Base-by-base conservation (phyloP, 1,139 yeast genomes). In the Suhomyces taliae region DNA sequence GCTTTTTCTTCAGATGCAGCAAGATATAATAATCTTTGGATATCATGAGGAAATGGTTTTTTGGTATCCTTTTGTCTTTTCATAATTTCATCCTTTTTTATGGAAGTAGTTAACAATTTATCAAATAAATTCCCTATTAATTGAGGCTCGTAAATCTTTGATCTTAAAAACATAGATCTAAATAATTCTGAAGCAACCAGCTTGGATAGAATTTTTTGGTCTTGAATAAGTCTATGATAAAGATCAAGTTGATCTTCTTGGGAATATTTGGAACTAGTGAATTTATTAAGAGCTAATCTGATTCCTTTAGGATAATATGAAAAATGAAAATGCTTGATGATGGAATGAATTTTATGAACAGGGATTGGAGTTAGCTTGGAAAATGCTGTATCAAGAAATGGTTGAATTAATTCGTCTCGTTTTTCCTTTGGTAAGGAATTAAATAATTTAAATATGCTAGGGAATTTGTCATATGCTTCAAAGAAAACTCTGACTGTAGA, bases 141-240 rank as follows among this genome's bases (percentile, higher is more conserved):
- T 1, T 46, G 45, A 9, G 48, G 45, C 19, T 62, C 60, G 8
- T 53, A 42, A 3, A 61, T 45, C 6, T 52, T 46, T 6, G 56
- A 52, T 40, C 62, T 47, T 6, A 64, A 36, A 32, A 60, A 32
- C 6, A 60, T 43, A 24, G 57, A 58, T 36, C 71, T 51, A 34
- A 60, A 47, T 2, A 64, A 40, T 47, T 67, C 71, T 7, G 64
- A 52, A 11, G 63, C 45, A 1, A 56, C 53, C 34, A 55, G 59
- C 11, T 58, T 60, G 4, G 67, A 52, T 8, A 19, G 31, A 8
- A 54, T 34, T 9, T 41, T 32, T n/a, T 34, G 32, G 27, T 50
- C 52, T 8, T 44, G 29, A 7, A 47, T 40, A 32, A 54, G 29
- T 2, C 31, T 24, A 8, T 24, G 24, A 33, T 41, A 46, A 15